These are phyloP conservation scores for Trichoderma virens DNA, from an alignment of 495 filamentous ascomycete genomes.

Conservation along the genomic window DNA sequence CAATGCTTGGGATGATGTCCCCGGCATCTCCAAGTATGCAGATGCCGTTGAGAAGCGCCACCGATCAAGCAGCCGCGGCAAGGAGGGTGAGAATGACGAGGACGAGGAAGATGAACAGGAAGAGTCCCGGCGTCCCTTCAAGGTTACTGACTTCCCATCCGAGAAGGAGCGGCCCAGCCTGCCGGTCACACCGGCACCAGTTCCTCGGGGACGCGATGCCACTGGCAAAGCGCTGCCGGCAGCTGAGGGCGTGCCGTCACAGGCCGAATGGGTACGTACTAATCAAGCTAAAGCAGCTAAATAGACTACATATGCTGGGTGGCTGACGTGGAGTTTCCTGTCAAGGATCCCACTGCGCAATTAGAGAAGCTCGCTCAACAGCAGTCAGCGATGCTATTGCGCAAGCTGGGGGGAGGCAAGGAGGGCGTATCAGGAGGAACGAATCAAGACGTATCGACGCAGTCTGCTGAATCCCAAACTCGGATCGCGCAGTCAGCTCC, in stretches of 20 bases:
- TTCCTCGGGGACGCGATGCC: slow-evolving; percentile 47
- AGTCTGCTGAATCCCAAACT: neutral
- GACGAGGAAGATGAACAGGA: slow-evolving; percentile 4
- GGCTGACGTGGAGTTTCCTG: slow-evolving; percentile 39
- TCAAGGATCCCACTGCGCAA: slow-evolving; percentile 62
- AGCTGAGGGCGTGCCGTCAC: slow-evolving; percentile 74
- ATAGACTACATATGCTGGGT: slow-evolving; percentile 52
- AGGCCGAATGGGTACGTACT: slow-evolving; percentile 80
- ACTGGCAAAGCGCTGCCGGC: slow-evolving; percentile 49
- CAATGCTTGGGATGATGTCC: slow-evolving; percentile 86
- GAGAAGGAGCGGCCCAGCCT: slow-evolving; percentile 77
- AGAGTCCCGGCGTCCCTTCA: slow-evolving; percentile 34
- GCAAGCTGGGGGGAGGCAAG: slow-evolving; percentile 27
- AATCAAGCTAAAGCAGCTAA: slow-evolving; percentile 40
- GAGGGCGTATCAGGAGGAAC: neutral
- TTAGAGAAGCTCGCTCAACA: slow-evolving; percentile 60
- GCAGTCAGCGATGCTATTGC: slow-evolving; percentile 51
- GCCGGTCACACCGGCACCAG: slow-evolving; percentile 83
- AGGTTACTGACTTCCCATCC: slow-evolving; percentile 78
- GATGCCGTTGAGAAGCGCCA: slow-evolving; percentile 59
- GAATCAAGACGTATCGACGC: neutral
- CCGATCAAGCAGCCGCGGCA: slow-evolving; percentile 51
- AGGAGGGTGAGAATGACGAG: slow-evolving; percentile 15
- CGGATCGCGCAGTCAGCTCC: slow-evolving; percentile 5
- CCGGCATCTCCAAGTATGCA: slow-evolving; percentile 74